Evolutionary conservation across 768 basidiomycete genomes (phyloP).

Genomic region (Floccularia luteovirens): DNA sequence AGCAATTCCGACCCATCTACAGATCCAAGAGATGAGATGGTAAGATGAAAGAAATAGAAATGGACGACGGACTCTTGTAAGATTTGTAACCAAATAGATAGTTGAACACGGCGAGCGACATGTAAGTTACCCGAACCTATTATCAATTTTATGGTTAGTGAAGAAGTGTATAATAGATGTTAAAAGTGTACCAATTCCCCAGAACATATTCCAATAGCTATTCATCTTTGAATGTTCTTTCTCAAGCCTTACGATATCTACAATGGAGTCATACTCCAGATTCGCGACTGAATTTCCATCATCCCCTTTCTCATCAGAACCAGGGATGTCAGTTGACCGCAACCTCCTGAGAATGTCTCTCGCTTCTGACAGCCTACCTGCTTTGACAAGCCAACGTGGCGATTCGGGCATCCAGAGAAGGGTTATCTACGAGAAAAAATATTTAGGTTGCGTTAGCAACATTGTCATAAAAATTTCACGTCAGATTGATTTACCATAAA

Average conservation of each 20-base stretch:
- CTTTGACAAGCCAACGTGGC: constrained; percentile 30
- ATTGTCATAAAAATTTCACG: background rate
- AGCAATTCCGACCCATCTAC: constrained; percentile 35
- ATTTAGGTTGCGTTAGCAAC: background rate
- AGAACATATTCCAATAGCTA: constrained; percentile 36
- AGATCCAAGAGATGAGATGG: background rate
- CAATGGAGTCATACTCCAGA: constrained; percentile 28
- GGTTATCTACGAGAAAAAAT: constrained; percentile 7
- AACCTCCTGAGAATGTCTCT: constrained; percentile 24
- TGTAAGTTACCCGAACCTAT: constrained; percentile 28
- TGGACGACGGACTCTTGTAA: constrained; percentile 26
- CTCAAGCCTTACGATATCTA: constrained; percentile 29
- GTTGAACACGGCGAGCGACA: constrained; percentile 31
- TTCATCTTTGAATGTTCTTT: constrained; percentile 29
- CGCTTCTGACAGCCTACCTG: constrained; percentile 28
- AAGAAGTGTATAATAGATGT: background rate
- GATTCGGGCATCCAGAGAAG: constrained; percentile 33
- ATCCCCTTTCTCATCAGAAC: constrained; percentile 9
- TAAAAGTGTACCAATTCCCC: constrained; percentile 23
- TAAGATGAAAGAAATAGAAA: background rate
- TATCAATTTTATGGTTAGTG: background rate
- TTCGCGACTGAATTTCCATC: constrained; percentile 12
- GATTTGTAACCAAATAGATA: constrained; percentile 37
- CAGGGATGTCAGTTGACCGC: constrained; percentile 15
- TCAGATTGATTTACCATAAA: constrained; percentile 23